Evolutionary conservation across 768 basidiomycete genomes (phyloP).

Genomic region (Trametes meyenii): DNA sequence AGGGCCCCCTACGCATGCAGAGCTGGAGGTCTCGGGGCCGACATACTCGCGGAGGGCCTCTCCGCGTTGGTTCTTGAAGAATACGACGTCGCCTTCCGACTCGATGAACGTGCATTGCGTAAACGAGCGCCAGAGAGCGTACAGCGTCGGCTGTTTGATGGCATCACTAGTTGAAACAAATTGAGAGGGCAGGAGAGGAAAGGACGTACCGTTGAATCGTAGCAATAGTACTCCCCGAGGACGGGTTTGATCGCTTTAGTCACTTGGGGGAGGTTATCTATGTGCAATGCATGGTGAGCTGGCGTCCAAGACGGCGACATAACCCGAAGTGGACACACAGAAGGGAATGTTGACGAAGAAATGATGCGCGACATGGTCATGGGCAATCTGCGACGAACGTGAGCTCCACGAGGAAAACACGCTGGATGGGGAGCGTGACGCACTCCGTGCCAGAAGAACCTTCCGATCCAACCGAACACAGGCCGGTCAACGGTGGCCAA

Average conservation of each 20-base stretch:
- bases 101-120: slow-evolving; percentile 38
- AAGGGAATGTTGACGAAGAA: slow-evolving; percentile 33
- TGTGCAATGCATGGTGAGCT: neutral
- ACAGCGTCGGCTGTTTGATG: slow-evolving; percentile 24
- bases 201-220: slow-evolving; percentile 30
- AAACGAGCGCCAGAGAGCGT: slow-evolving; percentile 36
- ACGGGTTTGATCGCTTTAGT: slow-evolving; percentile 35
- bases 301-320: neutral
- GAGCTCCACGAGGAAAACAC: slow-evolving; percentile 1
- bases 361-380: slow-evolving; percentile 38
- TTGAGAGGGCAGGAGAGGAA: neutral
- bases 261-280: slow-evolving; percentile 35
- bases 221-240: slow-evolving; percentile 35
- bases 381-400: slow-evolving; percentile 28
- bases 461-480: slow-evolving; percentile 37
- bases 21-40: neutral
- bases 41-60: slow-evolving; percentile 23
- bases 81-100: slow-evolving; percentile 34
- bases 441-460: slow-evolving; percentile 36
- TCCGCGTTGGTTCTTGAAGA: slow-evolving; percentile 36
- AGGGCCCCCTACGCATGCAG: neutral
- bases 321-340: slow-evolving; percentile 9
- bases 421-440: slow-evolving; percentile 4
- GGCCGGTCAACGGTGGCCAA: slow-evolving; percentile 37
- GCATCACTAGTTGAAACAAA: neutral